Evolutionary conservation across 31 red algal genomes (phyloP), one percentile per base, ranked within the genome.

Genomic region (Odonthalia washingtoniensis): DNA sequence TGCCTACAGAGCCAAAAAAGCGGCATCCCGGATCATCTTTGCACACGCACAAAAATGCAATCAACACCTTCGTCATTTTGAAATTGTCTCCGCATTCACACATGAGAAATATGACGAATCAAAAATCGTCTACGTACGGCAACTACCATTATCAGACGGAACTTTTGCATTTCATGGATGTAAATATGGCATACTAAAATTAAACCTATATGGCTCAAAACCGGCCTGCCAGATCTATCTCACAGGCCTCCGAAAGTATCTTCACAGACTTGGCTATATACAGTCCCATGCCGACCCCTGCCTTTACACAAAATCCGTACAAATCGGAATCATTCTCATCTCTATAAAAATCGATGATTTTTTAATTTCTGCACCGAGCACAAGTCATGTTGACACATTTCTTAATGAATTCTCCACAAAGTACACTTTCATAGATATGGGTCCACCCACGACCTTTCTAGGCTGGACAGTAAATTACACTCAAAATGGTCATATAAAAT

Each of bases 111-210:
- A 84, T n/a, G 6, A 43, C 36, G 2, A 84, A 34, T 5, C 21
- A 26, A 84, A 84, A 14, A 60, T 32, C 12, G 63, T 84, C 6
- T 69, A 70, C 21, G 38, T 84, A 2, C 4, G 17, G 4, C 65
- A 84, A 72, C 60, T 67, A 44, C 80, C 80, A 9, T 18, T 31
- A 40, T 84, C 70, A 31, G 64, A 84, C 38, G 80, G 36, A 2
- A 65, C 80, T 37, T 34, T 43, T 31, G 45, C 26, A 39, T 40
- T 70, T 63, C 61, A 24, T 35, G 24, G 17, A 1, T 1, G 1
- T 2, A 36, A 21, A 24, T 3, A 37, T 35, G 36, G 61, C 27
- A 27, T 63, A 27, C 5, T 64, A 6, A 14, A 57, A 14, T 14
- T 57, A 38, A 80, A 80, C 32, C 5, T 63, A 64, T 64, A 80